A percentile compares a stretch with the other conserved stretches of the same genome.
phyloP scores from a whole-genome alignment of 805 yeast genomes.

The Barnettozyma californica region DNA sequence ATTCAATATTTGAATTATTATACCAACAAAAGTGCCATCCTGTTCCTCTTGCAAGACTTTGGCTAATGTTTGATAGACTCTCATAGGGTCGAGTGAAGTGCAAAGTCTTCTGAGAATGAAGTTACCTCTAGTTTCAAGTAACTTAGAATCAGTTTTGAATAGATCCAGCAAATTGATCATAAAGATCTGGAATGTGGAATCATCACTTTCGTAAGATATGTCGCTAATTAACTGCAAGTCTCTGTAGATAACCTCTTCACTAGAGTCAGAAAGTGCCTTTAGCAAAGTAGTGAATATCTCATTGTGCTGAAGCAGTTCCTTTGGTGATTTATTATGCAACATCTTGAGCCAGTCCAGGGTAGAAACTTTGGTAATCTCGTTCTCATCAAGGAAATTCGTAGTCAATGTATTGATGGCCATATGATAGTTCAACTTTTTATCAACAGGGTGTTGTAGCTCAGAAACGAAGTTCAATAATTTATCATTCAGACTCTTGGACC shows the following conservation, averaged over 20 bases:
- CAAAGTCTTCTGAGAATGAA: conserved; percentile 82
- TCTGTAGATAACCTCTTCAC: conserved; percentile 71
- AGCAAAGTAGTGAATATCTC: conserved; percentile 73
- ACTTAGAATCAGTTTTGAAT: conserved; percentile 62
- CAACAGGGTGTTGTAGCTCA: conserved; percentile 24
- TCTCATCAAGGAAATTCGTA: conserved; percentile 64
- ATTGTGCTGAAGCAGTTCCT: conserved; percentile 46
- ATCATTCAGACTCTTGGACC: conserved; percentile 52
- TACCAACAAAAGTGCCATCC: conserved; percentile 66
- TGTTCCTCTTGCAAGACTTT: conserved; percentile 58
- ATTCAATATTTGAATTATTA: conserved; percentile 82
- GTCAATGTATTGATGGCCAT: conserved; percentile 68
- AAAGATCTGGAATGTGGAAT: conserved; percentile 69
- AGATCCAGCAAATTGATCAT: conserved; percentile 64
- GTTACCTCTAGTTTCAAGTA: conserved; percentile 70
- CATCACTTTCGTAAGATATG: conserved; percentile 66
- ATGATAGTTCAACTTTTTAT: conserved; percentile 40
- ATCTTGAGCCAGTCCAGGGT: conserved; percentile 87
- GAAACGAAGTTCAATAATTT: conserved; percentile 46
- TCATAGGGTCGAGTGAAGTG: conserved; percentile 71
- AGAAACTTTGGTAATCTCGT: conserved; percentile 77
- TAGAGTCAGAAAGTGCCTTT: conserved; percentile 63
- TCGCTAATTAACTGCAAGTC: conserved; percentile 69
- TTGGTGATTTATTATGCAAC: conserved; percentile 67
- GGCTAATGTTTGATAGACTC: conserved; percentile 77